Conservation (phyloP, 345 rosid species). For the Cochlearia excelsa region DNA sequence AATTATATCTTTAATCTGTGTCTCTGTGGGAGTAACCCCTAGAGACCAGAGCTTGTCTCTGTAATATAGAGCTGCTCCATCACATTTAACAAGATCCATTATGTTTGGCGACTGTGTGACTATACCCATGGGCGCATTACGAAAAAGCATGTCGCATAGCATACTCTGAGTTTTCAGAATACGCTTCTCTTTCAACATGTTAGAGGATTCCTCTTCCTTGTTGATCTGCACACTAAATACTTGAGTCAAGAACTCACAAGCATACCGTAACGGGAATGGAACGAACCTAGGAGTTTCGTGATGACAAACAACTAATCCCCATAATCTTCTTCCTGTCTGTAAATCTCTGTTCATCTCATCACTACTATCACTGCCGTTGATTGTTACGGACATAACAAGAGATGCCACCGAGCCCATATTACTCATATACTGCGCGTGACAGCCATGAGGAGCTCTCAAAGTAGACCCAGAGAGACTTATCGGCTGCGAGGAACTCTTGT, state of each 20-base stretch:
- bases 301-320: slow-evolving; percentile 96
- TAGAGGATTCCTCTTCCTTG: slow-evolving; percentile 69
- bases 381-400: slow-evolving; percentile 80
- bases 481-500: slow-evolving; percentile 55
- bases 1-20: slow-evolving; percentile 58
- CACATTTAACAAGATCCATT: slow-evolving; percentile 85
- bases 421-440: slow-evolving; percentile 80
- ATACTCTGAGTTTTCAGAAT: slow-evolving; percentile 67
- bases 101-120: slow-evolving; percentile 74
- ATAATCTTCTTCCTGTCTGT: slow-evolving; percentile 53
- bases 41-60: slow-evolving; percentile 58
- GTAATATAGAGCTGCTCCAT: slow-evolving; percentile 79
- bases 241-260: slow-evolving; percentile 82
- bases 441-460: slow-evolving; percentile 81
- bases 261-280: slow-evolving; percentile 76
- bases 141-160: slow-evolving; percentile 83
- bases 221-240: slow-evolving; percentile 71
- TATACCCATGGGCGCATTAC: slow-evolving; percentile 77
- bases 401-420: slow-evolving; percentile 84
- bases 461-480: slow-evolving; percentile 74
- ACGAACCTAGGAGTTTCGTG: slow-evolving; percentile 70
- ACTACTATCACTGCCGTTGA: slow-evolving; percentile 52
- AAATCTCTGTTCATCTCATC: slow-evolving; percentile 43
- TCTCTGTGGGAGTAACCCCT: slow-evolving; percentile 70
- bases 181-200: slow-evolving; percentile 67